A percentile compares a stretch with the other conserved stretches of the same genome.
Conservation (phyloP, 352 stramenopile species). For the Phytophthora multivora region DNA sequence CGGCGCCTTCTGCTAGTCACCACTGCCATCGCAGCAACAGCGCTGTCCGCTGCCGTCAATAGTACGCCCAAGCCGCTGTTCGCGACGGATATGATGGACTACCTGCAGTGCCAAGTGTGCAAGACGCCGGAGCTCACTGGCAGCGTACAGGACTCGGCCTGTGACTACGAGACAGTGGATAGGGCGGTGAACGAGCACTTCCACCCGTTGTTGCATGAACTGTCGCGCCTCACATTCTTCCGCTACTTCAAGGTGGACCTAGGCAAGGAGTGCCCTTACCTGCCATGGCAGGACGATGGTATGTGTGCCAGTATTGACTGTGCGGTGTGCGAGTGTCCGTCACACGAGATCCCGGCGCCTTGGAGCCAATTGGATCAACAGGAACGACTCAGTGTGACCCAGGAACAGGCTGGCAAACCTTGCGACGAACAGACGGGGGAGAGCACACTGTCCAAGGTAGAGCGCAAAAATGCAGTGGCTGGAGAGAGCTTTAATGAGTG, state of each 20-base stretch:
- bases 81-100: slow-evolving; percentile 75
- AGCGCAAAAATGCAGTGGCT: slow-evolving; percentile 73
- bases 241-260: slow-evolving; percentile 94
- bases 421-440: slow-evolving; percentile 77
- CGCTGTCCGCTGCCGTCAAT: slow-evolving; percentile 5
- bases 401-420: slow-evolving; percentile 35
- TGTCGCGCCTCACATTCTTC: slow-evolving; percentile 89
- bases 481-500: slow-evolving; percentile 65
- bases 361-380: slow-evolving; percentile 79
- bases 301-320: slow-evolving; percentile 91
- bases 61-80: slow-evolving; percentile 28
- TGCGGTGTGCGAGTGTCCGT: slow-evolving; percentile 88
- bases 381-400: slow-evolving; percentile 17
- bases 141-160: slow-evolving; percentile 84
- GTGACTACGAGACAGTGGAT: slow-evolving; percentile 86
- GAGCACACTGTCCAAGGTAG: slow-evolving; percentile 73
- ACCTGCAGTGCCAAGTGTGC: slow-evolving; percentile 81
- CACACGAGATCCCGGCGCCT: slow-evolving; percentile 81
- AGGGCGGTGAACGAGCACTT: slow-evolving; percentile 84
- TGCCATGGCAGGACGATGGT: slow-evolving; percentile 87
- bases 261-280: slow-evolving; percentile 85
- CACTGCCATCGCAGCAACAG: neutral
- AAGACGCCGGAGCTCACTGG: slow-evolving; percentile 80
- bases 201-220: slow-evolving; percentile 76
- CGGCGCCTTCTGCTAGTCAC: slow-evolving; percentile 9